Percentiles rank a stretch among this genome's conserved stretches.
These are phyloP conservation scores for Colletotrichum sp. DNA, from an alignment of 2,329 filamentous ascomycete species.

Conservation along the genomic window DNA sequence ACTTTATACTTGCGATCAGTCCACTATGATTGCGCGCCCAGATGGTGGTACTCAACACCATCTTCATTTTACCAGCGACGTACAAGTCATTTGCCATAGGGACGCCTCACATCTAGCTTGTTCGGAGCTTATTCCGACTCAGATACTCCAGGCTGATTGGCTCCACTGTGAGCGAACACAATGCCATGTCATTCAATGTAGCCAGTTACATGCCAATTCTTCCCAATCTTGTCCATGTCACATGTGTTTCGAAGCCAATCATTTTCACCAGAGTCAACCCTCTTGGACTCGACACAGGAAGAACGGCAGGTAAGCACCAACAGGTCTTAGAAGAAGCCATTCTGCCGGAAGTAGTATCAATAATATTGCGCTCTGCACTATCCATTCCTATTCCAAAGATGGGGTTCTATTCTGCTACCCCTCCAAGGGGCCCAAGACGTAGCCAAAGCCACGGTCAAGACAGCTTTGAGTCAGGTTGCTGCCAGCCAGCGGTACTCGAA, in stretches of 20 bases:
- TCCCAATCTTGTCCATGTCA: background rate
- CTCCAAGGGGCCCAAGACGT: background rate
- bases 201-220: accelerated
- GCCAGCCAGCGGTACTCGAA: background rate
- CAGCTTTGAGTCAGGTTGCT: background rate
- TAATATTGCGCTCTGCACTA: no score
- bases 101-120: background rate
- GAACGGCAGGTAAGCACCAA: background rate
- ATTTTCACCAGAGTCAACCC: background rate
- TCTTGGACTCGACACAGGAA: background rate
- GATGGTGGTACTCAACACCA: no score
- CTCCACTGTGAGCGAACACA: background rate
- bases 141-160: background rate
- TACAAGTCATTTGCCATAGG: no score
- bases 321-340: background rate
- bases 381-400: background rate
- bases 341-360: background rate
- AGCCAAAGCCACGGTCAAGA: background rate
- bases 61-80: no score
- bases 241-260: background rate
- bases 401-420: background rate
- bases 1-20: background rate
- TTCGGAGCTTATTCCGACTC: background rate
- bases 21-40: no score
- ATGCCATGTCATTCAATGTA: accelerated